These are phyloP conservation scores for Fomitopsis pinicola DNA, from an alignment of 1,284 basidiomycete species.

Conservation along the genomic window DNA sequence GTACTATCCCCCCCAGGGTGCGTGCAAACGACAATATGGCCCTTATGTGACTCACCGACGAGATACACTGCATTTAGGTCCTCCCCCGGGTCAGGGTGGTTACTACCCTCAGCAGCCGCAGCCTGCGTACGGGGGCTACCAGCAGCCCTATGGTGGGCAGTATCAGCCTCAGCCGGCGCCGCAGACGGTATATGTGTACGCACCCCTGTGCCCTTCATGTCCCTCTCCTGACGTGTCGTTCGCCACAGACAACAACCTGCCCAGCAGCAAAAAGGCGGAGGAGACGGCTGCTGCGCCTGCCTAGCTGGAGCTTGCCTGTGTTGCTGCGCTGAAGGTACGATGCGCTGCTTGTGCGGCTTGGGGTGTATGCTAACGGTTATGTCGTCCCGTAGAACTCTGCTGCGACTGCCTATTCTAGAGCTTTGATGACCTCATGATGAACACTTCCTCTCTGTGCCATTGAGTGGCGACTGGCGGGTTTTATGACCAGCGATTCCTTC, in stretches of 20 bases:
- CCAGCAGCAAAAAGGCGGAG: conserved; percentile 34
- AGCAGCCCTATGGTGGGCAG: conserved; percentile 30
- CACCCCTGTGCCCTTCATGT: background rate
- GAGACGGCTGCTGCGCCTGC: conserved; percentile 62
- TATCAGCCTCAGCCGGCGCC: conserved; percentile 69
- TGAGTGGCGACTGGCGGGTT: background rate
- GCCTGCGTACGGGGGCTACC: conserved; percentile 53
- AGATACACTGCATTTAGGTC: conserved; percentile 33
- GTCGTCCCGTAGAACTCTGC: conserved; percentile 49
- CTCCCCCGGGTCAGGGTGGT: conserved; percentile 58
- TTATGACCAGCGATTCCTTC: background rate
- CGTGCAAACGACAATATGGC: conserved; percentile 13
- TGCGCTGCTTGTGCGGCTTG: background rate
- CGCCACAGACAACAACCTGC: conserved; percentile 27
- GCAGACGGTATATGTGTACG: conserved; percentile 74
- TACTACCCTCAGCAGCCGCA: conserved; percentile 78
- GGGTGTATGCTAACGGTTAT: conserved; percentile 9
- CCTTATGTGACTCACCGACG: background rate
- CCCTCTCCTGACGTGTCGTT: background rate
- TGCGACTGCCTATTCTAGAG: conserved; percentile 68
- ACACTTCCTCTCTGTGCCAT: background rate
- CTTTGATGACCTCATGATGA: background rate
- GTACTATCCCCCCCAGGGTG: conserved; percentile 70
- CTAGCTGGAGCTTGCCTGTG: conserved; percentile 69
- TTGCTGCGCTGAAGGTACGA: conserved; percentile 74